Evolutionary conservation across 495 filamentous ascomycete genomes (phyloP), one percentile per base, ranked within the genome.

Genomic region (Neohortaea acidophila): DNA sequence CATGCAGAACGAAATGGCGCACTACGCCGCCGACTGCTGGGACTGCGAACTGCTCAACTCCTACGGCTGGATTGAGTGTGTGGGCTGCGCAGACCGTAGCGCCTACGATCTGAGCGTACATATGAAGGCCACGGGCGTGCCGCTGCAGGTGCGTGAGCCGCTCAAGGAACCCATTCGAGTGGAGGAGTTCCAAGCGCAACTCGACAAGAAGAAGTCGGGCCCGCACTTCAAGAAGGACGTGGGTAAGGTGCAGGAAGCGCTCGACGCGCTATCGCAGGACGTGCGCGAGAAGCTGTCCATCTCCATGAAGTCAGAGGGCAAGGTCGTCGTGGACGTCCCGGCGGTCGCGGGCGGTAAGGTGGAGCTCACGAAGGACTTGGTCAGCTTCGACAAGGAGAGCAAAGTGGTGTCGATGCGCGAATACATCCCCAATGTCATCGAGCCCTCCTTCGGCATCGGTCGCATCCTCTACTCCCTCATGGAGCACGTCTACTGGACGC

Each of bases 11-110:
- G 76, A 73, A 65, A 85, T 77, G 81, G 81, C 81, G 18, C 81
- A 87, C 59, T 87, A 87, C 55, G 81, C 81, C 33, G 65, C 70
- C 33, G 81, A 85, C 59, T 86, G 81, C 65, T 84, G 79, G 79
- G 81, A 87, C 59, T 79, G 79, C 15, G 81, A 87, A 56, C 65
- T 87, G 36, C 62, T 72, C 34, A 84, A 77, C 23, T 81, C 75
- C 50, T 74, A 79, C 53, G 81, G 81, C 57, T 87, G 81, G 81
- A 77, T 85, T 35, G 81, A 87, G 63, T 85, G 81, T 53, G 80
- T 85, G 36, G 81, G 81, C 44, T 85, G 81, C 56, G 81, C 81
- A 34, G 81, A 87, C 56, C 67, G 81, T 39, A 83, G 77, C 49
- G 81, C 80, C 14, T 85, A 81, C 51, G 81, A 87, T 54, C 52